Conservation (phyloP, 2,329 filamentous ascomycete genomes). For the Beauveria sp. region DNA sequence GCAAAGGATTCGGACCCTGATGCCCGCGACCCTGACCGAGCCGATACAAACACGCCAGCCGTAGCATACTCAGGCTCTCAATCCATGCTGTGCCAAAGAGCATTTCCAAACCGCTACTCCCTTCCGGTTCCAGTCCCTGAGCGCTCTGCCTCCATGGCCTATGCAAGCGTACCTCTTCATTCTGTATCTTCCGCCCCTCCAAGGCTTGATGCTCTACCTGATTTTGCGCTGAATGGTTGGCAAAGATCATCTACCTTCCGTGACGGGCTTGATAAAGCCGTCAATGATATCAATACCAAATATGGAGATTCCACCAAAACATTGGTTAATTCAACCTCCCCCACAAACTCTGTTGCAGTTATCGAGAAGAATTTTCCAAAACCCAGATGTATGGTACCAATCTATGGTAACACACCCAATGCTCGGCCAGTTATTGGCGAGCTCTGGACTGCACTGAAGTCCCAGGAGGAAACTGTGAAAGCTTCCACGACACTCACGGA, state of each 20-base stretch:
- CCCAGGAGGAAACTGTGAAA: not conserved
- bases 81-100: not conserved
- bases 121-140: slow-evolving; percentile 3
- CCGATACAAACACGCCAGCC: not conserved
- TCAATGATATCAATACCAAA: slow-evolving; percentile 22
- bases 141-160: not conserved
- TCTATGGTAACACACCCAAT: not conserved
- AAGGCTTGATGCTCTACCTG: slow-evolving; percentile 22
- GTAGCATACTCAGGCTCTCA: not conserved
- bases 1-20: not conserved
- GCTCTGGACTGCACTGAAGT: not conserved
- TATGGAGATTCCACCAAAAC: slow-evolving; percentile 16
- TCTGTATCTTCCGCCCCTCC: slow-evolving; percentile 15
- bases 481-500: not conserved
- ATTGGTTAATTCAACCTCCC: slow-evolving; percentile 3
- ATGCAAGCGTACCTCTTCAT: not conserved
- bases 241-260: slow-evolving; percentile 23
- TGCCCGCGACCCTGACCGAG: not conserved
- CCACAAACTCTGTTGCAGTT: slow-evolving; percentile 3
- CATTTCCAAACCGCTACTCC: not conserved
- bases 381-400: slow-evolving; percentile 13
- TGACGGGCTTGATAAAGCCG: slow-evolving; percentile 22
- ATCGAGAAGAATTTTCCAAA: slow-evolving; percentile 12
- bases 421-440: not conserved
- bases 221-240: slow-evolving; percentile 18